Evolutionary conservation across 306 rosid genomes (phyloP).

Genomic region (Quercus ilex): DNA sequence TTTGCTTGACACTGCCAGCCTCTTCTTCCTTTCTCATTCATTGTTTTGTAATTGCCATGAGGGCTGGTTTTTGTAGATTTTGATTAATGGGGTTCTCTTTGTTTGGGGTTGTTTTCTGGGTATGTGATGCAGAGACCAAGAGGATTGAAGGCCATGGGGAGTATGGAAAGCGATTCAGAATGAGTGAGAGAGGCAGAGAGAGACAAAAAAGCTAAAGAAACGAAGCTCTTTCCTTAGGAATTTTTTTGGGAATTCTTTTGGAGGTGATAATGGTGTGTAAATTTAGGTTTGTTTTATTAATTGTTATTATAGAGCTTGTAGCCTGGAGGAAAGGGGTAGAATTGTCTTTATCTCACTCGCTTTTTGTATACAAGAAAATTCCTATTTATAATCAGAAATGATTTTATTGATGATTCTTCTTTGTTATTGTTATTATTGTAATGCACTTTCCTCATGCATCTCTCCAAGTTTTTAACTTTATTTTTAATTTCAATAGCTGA

Average conservation of each 20-base stretch:
- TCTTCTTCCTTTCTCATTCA: neutral
- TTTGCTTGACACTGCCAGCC: neutral
- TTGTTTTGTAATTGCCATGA: neutral
- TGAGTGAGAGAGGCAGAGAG: conserved; percentile 10
- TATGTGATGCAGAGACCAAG: conserved; percentile 58
- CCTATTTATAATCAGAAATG: neutral
- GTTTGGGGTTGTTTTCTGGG: neutral
- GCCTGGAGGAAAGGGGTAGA: conserved; percentile 8
- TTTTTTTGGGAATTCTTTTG: conserved; percentile 11
- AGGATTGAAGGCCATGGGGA: conserved; percentile 86
- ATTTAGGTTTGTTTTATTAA: neutral
- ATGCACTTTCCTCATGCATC: too few species aligned
- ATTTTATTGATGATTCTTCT: neutral
- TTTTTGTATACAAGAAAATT: neutral
- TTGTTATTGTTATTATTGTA: too few species aligned
- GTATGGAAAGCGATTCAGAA: conserved; percentile 72
- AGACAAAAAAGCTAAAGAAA: neutral
- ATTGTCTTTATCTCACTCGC: neutral
- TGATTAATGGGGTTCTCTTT: neutral
- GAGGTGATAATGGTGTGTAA: neutral
- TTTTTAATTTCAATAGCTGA: too few species aligned
- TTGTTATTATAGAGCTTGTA: neutral
- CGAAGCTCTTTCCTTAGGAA: neutral
- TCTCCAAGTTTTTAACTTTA: too few species aligned
- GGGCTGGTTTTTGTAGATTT: neutral